Base-by-base conservation (phyloP, 2,329 filamentous ascomycete species). In the Sporothrix pseudoabietina region DNA sequence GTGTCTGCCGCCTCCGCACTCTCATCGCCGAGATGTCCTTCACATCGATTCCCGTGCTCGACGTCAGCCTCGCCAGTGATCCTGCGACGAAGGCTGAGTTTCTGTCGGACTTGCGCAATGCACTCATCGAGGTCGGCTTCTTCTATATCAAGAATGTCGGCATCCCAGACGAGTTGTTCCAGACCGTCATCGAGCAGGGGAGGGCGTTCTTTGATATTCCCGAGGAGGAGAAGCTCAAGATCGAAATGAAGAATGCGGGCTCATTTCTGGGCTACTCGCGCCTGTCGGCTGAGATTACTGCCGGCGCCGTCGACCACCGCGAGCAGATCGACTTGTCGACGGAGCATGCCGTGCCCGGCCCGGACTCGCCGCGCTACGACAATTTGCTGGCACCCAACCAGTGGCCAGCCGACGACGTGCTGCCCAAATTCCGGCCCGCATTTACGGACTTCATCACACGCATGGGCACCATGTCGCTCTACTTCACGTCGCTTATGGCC, bases 321-420 rank as follows among this genome's bases (percentile, higher is more conserved):
- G 94, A 97, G 80, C 94, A 97, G 80, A 91, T 97, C 75, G 94
- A 97, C 81, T 87, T 97, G 70, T 93, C 92, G 0, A 97, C 94
- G 0, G 90, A 93, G 71, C 92, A 96, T 77, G 84, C 90, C 0
- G 69, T 91, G 1, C 92, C 91, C 0, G 82, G 81, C 0, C 85
- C 90, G 0, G 83, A 82, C 32, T 88, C 90, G 44, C 93, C 93
- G 0, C 82, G 88, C 1, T 92, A 94, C 80, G 85, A 92, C 79
- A 93, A 95, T 80, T 87, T 97, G 19, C 85, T 92, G 9, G 90
- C 89, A n/a, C 93, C 89, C 0, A 90, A 89, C 79, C 93, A 95
- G 83, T 97, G 93, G 93, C 94, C 94, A 0, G 87, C 89, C 0
- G 80, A 87, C 16, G 77, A 82, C 0, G 82, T 85, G 49, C 84